Evolutionary conservation across 805 yeast species (phyloP).

Genomic region (Pichia heedii): DNA sequence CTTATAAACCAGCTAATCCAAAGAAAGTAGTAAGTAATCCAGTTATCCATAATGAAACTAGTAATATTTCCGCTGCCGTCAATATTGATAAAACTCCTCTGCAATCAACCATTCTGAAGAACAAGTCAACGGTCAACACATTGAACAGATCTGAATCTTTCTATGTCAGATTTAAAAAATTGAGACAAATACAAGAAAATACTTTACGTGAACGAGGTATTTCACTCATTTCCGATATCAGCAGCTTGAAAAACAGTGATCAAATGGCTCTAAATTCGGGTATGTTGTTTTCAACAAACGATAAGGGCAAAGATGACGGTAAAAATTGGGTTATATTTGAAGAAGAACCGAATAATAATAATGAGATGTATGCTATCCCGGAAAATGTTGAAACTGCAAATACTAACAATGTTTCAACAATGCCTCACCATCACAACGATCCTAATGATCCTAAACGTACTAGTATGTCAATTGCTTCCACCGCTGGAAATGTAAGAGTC

Average conservation of each 20-base stretch:
- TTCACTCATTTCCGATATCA: conserved; percentile 13
- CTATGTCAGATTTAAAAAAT: conserved; percentile 10
- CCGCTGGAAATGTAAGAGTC: too few relatives aligned
- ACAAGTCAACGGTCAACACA: too few relatives aligned
- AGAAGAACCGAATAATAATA: neutral
- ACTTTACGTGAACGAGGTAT: conserved; percentile 17
- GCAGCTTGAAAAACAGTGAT: conserved; percentile 5
- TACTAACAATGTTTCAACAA: too few relatives aligned
- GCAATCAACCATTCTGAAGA: too few relatives aligned
- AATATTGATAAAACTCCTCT: too few relatives aligned
- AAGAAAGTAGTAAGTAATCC: neutral
- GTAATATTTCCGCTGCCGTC: too few relatives aligned
- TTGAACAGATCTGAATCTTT: conserved; percentile 14
- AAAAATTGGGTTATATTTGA: conserved; percentile 13
- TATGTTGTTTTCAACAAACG: conserved; percentile 10
- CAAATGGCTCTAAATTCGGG: conserved; percentile 6
- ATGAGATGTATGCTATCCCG: too few relatives aligned
- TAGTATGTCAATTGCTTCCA: too few relatives aligned
- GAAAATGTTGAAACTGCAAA: neutral
- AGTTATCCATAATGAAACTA: too few relatives aligned
- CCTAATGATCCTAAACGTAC: too few relatives aligned
- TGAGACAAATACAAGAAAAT: conserved; percentile 16
- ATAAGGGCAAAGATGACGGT: conserved; percentile 1
- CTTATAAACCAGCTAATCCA: neutral
- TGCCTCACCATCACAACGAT: too few relatives aligned